A percentile compares a stretch with the other conserved stretches of the same genome.
Conservation (phyloP, 2,329 filamentous ascomycete genomes). For the Colletotrichum agaves region DNA sequence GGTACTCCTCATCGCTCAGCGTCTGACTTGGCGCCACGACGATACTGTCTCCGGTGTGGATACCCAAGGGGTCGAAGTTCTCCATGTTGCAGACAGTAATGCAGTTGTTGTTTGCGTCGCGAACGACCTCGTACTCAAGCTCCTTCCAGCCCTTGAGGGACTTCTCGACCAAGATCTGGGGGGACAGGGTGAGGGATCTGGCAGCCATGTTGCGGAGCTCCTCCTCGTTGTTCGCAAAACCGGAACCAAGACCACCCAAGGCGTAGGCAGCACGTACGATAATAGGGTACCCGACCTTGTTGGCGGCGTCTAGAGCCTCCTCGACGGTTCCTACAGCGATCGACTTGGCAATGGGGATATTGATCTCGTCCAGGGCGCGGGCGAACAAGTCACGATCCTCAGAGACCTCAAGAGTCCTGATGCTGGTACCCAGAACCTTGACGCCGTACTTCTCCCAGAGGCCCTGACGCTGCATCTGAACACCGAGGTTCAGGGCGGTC, state of each 20-base stretch:
- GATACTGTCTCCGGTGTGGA: conserved; percentile 98
- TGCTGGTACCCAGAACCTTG: conserved; percentile 93
- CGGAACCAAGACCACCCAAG: conserved; percentile 93
- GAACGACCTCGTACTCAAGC: conserved; percentile 97
- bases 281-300: conserved; percentile 92
- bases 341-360: conserved; percentile 97
- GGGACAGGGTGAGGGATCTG: conserved; percentile 89
- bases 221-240: conserved; percentile 93
- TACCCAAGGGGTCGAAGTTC: conserved; percentile 97
- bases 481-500: conserved; percentile 95
- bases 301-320: conserved; percentile 88
- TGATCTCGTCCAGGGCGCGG: conserved; percentile 94
- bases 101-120: conserved; percentile 98
- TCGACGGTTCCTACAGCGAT: conserved; percentile 93
- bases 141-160: conserved; percentile 99
- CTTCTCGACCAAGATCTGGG: conserved; percentile 98
- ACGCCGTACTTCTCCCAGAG: conserved; percentile 96
- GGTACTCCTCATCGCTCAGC: conserved; percentile 97
- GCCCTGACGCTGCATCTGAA: conserved; percentile 96
- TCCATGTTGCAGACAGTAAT: conserved; percentile 56
- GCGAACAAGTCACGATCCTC: conserved; percentile 97
- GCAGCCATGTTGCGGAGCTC: conserved; percentile 95
- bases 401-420: conserved; percentile 91
- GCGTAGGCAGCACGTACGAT: conserved; percentile 98
- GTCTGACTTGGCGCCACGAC: conserved; percentile 98